Base-by-base conservation (phyloP, 2,329 filamentous ascomycete genomes). In the Cladosporium sp. region DNA sequence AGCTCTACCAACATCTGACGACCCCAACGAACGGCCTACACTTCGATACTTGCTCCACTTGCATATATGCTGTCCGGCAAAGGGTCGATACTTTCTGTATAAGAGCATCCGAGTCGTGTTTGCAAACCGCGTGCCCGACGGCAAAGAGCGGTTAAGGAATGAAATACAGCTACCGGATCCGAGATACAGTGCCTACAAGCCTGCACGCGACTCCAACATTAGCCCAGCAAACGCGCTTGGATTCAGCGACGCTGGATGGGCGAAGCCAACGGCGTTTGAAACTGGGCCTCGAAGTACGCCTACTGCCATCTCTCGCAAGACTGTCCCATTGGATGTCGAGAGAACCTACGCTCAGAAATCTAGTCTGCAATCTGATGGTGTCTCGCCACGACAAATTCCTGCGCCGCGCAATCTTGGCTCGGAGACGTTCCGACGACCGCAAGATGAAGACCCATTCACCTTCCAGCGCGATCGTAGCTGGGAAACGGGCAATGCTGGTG, bases 61-160 rank as follows among this genome's bases (percentile, higher is more conserved):
- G 60, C 92, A 98, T 75, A 95, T 99, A 66, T 98, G 94, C 79
- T 94, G 90, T 73, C 90, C 92, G 0, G 87, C 89, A 0, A 91
- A 89, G 69, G 92, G 92, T 6, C 88, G 93, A 14, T 96, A 89
- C 77, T 98, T 93, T 73, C 83, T 99, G 6, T 95, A 98, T 81
- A 96, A 95, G 73, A 92, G 88, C 72, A 91, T 98, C 66, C 89
- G 95, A 15, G 92, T 98, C 41, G 94, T 99, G 3, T 99, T 99
- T 76, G 95, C 95, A 64, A 98, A 98, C 75, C 88, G 95, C 30
- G 94, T 97, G 0, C 94, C 95, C 0, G 95, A 98, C 72, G 94
- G 92, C 49, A 97, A 97, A 76, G 94, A 98, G 78, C 94, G 90
- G 74, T 84, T 99, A 47, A 86, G 90, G 36, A 97, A 96, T 74